Percentiles rank a stretch among this genome's conserved stretches.
These are phyloP conservation scores for Rostrohypoxylon terebratum DNA, from an alignment of 495 filamentous ascomycete genomes.

Conservation along the genomic window DNA sequence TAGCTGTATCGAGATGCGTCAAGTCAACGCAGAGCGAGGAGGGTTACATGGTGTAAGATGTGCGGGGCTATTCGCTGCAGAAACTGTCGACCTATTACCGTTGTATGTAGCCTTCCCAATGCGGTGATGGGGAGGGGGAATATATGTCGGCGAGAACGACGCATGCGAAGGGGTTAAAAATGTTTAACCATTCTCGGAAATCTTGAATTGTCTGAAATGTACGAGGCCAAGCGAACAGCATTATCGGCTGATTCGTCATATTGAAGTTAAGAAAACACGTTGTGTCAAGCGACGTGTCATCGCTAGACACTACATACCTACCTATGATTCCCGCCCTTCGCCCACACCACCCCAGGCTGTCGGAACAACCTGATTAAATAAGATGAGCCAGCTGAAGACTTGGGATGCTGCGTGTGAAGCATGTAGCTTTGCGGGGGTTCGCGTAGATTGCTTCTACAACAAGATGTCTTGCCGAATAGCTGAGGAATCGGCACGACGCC, in stretches of 20 bases:
- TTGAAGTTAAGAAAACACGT: constrained; percentile 34
- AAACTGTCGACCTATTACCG: constrained; percentile 38
- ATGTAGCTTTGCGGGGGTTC: constrained; percentile 25
- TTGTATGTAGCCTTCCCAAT: constrained; percentile 29
- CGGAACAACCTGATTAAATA: constrained; percentile 34
- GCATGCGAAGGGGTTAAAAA: constrained; percentile 33
- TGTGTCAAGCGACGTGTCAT: constrained; percentile 41
- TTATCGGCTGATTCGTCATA: constrained; percentile 41
- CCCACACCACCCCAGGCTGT: constrained; percentile 23
- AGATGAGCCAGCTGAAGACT: constrained; percentile 26
- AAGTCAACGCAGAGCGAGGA: constrained; percentile 16
- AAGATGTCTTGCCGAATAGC: constrained; percentile 7
- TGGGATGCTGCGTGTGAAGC: background rate
- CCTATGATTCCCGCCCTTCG: constrained; percentile 19
- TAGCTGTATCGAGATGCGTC: constrained; percentile 23
- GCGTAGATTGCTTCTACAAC: constrained; percentile 14
- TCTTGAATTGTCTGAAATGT: constrained; percentile 21
- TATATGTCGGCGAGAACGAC: constrained; percentile 35
- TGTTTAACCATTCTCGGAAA: constrained; percentile 38
- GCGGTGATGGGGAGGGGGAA: constrained; percentile 31
- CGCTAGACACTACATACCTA: constrained; percentile 16
- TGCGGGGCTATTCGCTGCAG: constrained; percentile 38
- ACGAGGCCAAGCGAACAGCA: constrained; percentile 20
- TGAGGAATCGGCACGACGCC: background rate
- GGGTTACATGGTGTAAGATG: constrained; percentile 44